A percentile compares a stretch with the other conserved stretches of the same genome.
Conservation (phyloP, 192 early-diverging fungal genomes). For the Rhizophagus sp. region DNA sequence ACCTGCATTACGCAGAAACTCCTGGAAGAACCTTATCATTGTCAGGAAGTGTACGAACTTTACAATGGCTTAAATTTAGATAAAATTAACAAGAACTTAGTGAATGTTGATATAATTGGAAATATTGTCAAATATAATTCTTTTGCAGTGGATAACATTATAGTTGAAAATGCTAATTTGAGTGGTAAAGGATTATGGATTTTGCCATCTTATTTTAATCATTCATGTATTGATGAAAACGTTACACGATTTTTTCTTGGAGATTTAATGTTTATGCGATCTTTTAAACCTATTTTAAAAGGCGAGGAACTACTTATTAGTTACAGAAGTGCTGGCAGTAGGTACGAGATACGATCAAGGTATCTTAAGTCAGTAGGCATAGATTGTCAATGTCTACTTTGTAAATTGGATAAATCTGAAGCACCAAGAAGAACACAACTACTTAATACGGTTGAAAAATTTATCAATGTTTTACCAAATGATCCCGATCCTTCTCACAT, state of each 20-base stretch:
- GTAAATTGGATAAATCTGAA: conserved; percentile 6
- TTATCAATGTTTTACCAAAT: no score
- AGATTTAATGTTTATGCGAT: conserved; percentile 2
- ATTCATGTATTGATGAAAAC: background rate
- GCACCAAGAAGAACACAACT: background rate
- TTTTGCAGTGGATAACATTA: no score
- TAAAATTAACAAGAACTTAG: no score
- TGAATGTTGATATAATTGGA: no score
- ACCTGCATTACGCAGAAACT: background rate
- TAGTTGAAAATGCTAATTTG: no score
- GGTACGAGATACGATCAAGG: background rate
- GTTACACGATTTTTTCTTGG: background rate
- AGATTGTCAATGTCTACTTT: conserved; percentile 5
- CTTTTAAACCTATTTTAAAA: background rate
- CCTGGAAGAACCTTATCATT: background rate
- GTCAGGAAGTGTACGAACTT: background rate
- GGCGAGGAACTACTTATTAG: background rate
- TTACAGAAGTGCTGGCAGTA: background rate
- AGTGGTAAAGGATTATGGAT: background rate
- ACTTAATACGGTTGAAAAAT: no score
- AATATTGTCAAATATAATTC: no score
- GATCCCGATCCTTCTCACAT: no score
- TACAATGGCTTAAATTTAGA: background rate
- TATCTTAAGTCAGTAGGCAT: background rate
- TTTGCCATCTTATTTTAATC: no score